Evolutionary conservation across 495 filamentous ascomycete species (phyloP), one percentile per base, ranked within the genome.

Genomic region (Podospora pseudopauciseta): DNA sequence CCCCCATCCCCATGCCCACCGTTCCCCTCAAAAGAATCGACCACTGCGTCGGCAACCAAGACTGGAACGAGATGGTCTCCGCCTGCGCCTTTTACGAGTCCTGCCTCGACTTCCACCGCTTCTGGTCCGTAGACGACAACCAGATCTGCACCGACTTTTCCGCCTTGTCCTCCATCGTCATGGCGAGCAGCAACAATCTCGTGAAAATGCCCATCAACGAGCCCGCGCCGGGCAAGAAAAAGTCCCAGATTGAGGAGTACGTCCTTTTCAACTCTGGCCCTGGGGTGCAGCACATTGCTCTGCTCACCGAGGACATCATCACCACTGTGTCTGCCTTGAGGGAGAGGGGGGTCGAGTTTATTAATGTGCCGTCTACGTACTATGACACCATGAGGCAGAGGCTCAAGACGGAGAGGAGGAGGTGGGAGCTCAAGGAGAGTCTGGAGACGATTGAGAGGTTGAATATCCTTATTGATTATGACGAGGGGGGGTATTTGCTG

Each of bases 161-260:
- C 16, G 91, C 93, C 4, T 82, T 97, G 28, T 90, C 88, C 75
- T 90, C 86, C 72, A 87, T 96, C 70, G 94, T 97, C 72, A 95
- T 97, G 92, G 87, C 92, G 15, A 90, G 87, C 1, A 90, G 91
- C 78, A 88, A 92, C 60, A 78, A 79, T 67, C 74, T 88, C 5
- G 90, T 97, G 71, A 97, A 97, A 78, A 97, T 97, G 91, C 94
- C 94, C 71, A 94, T 97, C 85, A 97, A 97, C 84, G 92, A 97
- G 80, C 94, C 93, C 2, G 93, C 94, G 0, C 84, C 86, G 56
- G 94, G 93, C 62, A 92, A 92, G 79, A 90, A 89, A 74, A 89
- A 90, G 77, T 90, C 87, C 2, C 94, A 97, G 79, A 97, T 97
- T 74, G 93, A 96, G 76, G 94, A 97, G 79, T 97, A 92, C 76